Base-by-base conservation (phyloP, 257 asterid genomes). In the Jasminum sambac region DNA sequence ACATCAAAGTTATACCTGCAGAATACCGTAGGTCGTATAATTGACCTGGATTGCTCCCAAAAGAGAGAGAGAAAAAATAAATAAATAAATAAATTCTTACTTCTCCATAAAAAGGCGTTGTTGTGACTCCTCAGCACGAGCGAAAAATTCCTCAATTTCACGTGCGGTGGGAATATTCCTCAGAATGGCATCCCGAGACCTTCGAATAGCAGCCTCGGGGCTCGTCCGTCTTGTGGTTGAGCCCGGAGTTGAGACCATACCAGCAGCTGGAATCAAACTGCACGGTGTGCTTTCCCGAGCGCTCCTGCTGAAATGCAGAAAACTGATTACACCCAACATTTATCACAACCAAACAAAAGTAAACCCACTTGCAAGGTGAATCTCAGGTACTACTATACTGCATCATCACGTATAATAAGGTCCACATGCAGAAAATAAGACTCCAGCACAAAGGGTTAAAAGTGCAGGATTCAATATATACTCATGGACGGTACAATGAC, bases 281-380 rank as follows among this genome's bases (percentile, higher is more conserved):
- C 85, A 81, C 40, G 94, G 96, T 10, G 92, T 85, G 76, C 83
- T 87, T 75, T 88, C 94, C 70, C 96, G 79, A 39, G 88, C 82
- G 76, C 86, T 71, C 84, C 92, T 85, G 84, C 80, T 24, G 48
- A 70, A 57, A 44, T 64, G 41, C 34, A 42, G 39, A 65, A 7
- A 26, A 30, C 36, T 30, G 36, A 30, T 30, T 30, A 30, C 36
- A 30, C 2, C 36, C 36, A 30, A 30, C 36, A 30, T 58, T 38
- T 63, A 23, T 16, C 30, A 36, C 9, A 38, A 36, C 42, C 67
- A 19, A 52, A 50, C 14, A 17, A 5, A 37, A 24, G 10, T 10
- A 48, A 50, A 25, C 16, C 24, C 69, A 11, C 50, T 63, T 58
- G 38, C 46, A 63, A 2, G 10, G 62, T 23, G 62, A 55, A 21